These are phyloP conservation scores for Candida glaebosa DNA, from an alignment of 805 yeast genomes.

Conservation along the genomic window DNA sequence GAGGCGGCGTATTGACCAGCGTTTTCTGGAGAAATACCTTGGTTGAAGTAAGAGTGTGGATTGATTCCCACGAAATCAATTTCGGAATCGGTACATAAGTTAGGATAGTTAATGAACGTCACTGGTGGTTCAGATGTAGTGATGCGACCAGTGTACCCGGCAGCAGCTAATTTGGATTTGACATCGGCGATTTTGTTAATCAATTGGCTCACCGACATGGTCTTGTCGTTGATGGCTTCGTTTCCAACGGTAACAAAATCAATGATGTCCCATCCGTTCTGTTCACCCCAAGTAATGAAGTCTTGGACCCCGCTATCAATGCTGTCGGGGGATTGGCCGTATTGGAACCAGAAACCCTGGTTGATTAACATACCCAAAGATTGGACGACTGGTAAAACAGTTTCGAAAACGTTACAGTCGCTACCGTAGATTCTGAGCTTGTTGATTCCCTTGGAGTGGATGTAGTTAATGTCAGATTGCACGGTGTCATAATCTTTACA, in stretches of 20 bases:
- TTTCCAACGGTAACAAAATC: constrained; percentile 81
- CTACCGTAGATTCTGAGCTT: constrained; percentile 80
- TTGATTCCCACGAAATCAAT: constrained; percentile 85
- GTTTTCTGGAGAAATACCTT: constrained; percentile 52
- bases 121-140: constrained; percentile 93
- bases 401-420: constrained; percentile 70
- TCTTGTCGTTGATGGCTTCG: constrained; percentile 74
- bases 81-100: constrained; percentile 62
- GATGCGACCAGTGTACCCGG: constrained; percentile 74
- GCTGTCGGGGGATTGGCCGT: constrained; percentile 60
- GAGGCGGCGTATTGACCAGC: constrained; percentile 70
- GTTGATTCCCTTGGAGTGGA: constrained; percentile 58
- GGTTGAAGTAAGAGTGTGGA: constrained; percentile 82
- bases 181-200: constrained; percentile 62
- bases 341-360: constrained; percentile 81
- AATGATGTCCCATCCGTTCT: constrained; percentile 68
- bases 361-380: constrained; percentile 65
- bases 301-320: constrained; percentile 57
- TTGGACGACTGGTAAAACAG: constrained; percentile 59
- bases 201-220: constrained; percentile 58
- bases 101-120: constrained; percentile 57
- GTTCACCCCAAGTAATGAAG: constrained; percentile 46
- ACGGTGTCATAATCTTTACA: constrained; percentile 65
- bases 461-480: constrained; percentile 52
- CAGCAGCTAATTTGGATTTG: constrained; percentile 50